Evolutionary conservation across 2,329 filamentous ascomycete species (phyloP).

Genomic region (Penicillium sp.): DNA sequence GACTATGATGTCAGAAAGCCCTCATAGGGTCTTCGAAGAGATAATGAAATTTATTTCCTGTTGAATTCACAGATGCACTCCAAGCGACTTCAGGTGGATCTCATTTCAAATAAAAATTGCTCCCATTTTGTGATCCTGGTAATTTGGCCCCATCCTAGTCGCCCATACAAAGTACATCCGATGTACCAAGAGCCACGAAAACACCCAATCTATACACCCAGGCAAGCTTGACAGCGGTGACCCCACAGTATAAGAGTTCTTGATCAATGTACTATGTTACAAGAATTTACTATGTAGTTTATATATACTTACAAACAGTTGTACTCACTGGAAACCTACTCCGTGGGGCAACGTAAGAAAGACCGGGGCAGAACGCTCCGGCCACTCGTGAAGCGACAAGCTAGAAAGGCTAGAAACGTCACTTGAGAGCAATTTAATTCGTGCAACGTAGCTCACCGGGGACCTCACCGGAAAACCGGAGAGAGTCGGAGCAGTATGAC

Average conservation of each 20-base stretch:
- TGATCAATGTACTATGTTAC: not conserved
- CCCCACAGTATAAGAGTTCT: not conserved
- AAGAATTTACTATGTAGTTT: not conserved
- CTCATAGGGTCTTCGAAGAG: not conserved
- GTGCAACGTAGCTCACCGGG: constrained; percentile 4
- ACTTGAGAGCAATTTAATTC: constrained; percentile 4
- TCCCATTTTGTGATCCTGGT: not conserved
- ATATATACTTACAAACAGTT: not conserved
- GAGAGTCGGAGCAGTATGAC: constrained; percentile 19
- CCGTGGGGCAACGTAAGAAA: not conserved
- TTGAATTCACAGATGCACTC: not conserved
- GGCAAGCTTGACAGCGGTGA: not conserved
- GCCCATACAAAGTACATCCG: no score
- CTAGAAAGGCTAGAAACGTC: constrained; percentile 4
- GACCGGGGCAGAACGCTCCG: constrained; percentile 8
- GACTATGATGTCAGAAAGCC: not conserved
- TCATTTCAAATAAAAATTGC: not conserved
- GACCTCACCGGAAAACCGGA: constrained; percentile 18
- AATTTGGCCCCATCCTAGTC: not conserved
- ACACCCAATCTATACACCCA: not conserved
- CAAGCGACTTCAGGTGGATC: not conserved
- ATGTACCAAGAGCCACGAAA: not conserved
- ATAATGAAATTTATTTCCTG: not conserved
- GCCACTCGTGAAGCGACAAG: constrained; percentile 1
- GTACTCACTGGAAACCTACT: not conserved